These are phyloP conservation scores for Phytopythium kandeliae DNA, from an alignment of 352 stramenopile species.

Conservation along the genomic window DNA sequence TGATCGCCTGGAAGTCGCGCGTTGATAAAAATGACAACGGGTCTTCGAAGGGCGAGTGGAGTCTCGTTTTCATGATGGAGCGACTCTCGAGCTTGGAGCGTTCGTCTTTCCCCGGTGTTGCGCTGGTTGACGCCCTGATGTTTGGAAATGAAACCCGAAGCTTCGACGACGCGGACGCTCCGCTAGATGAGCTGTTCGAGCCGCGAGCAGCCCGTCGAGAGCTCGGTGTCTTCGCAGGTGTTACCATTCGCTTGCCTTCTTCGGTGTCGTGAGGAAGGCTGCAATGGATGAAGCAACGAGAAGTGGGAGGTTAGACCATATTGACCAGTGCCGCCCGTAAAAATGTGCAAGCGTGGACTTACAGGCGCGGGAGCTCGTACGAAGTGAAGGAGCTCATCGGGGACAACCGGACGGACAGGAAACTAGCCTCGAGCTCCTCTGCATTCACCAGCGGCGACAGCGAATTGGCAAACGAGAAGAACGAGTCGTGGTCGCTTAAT, in stretches of 20 bases:
- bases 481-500: slow-evolving; percentile 59
- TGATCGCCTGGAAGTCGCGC: slow-evolving; percentile 75
- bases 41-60: slow-evolving; percentile 53
- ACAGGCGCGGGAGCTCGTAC: slow-evolving; percentile 65
- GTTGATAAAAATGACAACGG: slow-evolving; percentile 38
- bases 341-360: slow-evolving; percentile 17
- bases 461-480: slow-evolving; percentile 77
- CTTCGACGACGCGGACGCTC: slow-evolving; percentile 9
- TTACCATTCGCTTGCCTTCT: not conserved
- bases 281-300: not conserved
- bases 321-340: not conserved
- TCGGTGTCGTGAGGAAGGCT: slow-evolving; percentile 37
- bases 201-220: slow-evolving; percentile 7
- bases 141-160: slow-evolving; percentile 66
- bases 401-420: slow-evolving; percentile 55
- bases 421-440: slow-evolving; percentile 59
- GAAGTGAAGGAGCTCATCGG: slow-evolving; percentile 43
- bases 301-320: slow-evolving; percentile 1
- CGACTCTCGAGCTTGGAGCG: slow-evolving; percentile 51
- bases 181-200: slow-evolving; percentile 7
- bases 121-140: slow-evolving; percentile 70
- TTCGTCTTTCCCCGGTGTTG: slow-evolving; percentile 59
- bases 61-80: slow-evolving; percentile 73
- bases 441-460: slow-evolving; percentile 55
- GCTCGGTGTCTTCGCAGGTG: slow-evolving; percentile 1